These are phyloP conservation scores for Gyrodon tennesseensis DNA, from an alignment of 1,284 basidiomycete species.

Conservation along the genomic window DNA sequence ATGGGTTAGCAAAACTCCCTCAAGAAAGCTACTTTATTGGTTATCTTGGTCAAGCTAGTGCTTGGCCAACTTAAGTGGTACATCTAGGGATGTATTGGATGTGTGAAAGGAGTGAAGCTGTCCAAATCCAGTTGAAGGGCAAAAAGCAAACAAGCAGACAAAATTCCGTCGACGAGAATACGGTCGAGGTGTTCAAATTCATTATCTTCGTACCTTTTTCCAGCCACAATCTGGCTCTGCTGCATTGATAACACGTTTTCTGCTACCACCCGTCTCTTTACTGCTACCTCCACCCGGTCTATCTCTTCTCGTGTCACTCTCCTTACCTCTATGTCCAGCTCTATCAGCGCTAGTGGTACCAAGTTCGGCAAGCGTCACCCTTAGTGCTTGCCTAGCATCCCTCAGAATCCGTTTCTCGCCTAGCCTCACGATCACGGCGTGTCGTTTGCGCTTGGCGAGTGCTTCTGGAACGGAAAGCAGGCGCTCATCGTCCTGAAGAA, in stretches of 20 bases:
- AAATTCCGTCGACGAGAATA: not conserved
- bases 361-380: conserved; percentile 21
- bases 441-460: conserved; percentile 53
- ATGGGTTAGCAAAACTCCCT: not conserved
- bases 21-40: not conserved
- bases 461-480: conserved; percentile 43
- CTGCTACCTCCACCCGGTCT: conserved; percentile 3
- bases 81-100: not conserved
- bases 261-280: conserved; percentile 5
- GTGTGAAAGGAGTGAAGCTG: not conserved
- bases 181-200: not conserved
- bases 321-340: conserved; percentile 3
- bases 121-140: not conserved
- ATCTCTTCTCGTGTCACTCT: conserved; percentile 5
- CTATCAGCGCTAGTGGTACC: not conserved
- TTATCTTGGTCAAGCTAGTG: not conserved
- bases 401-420: conserved; percentile 78
- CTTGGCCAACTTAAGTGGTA: too few relatives aligned
- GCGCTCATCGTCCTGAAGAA: conserved; percentile 55
- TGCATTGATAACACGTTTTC: conserved; percentile 29
- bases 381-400: conserved; percentile 43
- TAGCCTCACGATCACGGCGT: conserved; percentile 72
- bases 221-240: conserved; percentile 11
- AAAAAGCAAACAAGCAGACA: not conserved
- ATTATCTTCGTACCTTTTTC: conserved; percentile 36